Conservation (phyloP, 2,329 filamentous ascomycete species). For the Tolypocladium nubicola region DNA sequence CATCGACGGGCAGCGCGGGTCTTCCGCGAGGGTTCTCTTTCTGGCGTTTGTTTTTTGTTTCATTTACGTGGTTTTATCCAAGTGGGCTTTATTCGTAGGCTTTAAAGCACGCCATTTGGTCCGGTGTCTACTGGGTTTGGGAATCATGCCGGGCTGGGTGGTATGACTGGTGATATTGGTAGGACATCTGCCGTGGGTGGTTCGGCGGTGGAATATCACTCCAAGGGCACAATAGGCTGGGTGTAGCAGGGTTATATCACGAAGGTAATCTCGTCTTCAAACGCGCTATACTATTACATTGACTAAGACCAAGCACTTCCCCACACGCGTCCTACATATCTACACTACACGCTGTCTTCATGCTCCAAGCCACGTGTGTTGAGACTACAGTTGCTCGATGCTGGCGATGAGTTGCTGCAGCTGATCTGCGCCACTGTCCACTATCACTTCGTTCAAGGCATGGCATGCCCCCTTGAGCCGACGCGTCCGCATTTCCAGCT, state of each 20-base stretch:
- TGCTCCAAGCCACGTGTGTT: neutral
- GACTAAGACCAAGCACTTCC: neutral
- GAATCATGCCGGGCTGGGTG: neutral
- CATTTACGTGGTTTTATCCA: neutral
- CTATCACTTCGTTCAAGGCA: constrained; percentile 31
- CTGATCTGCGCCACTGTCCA: constrained; percentile 23
- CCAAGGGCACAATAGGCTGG: neutral
- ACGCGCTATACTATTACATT: neutral
- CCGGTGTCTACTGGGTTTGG: neutral
- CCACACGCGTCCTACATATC: neutral
- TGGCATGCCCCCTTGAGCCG: constrained; percentile 41
- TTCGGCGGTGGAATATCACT: neutral
- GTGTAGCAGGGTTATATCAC: neutral
- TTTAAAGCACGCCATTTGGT: neutral
- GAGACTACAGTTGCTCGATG: constrained; percentile 49
- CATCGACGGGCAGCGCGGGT: neutral
- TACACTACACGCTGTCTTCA: neutral
- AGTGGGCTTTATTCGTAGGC: neutral
- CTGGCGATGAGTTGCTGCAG: constrained; percentile 42
- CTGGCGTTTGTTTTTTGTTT: neutral
- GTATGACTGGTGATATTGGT: neutral
- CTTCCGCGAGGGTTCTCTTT: neutral
- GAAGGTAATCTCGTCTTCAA: neutral
- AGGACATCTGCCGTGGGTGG: neutral
- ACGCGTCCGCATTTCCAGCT: constrained; percentile 57